Percentiles rank a stretch among this genome's conserved stretches.
These are phyloP conservation scores for Exophiala mesophila DNA, from an alignment of 2,329 filamentous ascomycete species.

Conservation along the genomic window DNA sequence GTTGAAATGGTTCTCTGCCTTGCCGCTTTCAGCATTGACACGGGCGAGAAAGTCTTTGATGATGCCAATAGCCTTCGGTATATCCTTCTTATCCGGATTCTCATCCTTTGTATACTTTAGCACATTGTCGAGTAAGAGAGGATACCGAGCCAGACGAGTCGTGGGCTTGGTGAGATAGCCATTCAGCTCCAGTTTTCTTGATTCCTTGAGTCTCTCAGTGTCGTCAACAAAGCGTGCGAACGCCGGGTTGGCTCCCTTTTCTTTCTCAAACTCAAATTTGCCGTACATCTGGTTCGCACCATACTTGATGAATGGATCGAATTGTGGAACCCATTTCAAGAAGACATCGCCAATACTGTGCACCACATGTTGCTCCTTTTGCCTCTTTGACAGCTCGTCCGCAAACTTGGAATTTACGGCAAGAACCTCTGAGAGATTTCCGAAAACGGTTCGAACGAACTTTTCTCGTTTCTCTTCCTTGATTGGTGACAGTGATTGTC, in stretches of 20 bases:
- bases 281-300: conserved; percentile 93
- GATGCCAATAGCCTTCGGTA: conserved; percentile 79
- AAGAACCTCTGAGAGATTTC: conserved; percentile 92
- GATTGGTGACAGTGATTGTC: conserved; percentile 70
- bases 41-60: conserved; percentile 82
- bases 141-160: conserved; percentile 89
- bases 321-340: conserved; percentile 82
- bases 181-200: conserved; percentile 91
- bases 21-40: conserved; percentile 92
- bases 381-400: conserved; percentile 78
- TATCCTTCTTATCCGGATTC: conserved; percentile 83
- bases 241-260: conserved; percentile 76
- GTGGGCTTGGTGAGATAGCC: conserved; percentile 97
- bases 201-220: conserved; percentile 92
- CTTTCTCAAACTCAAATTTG: conserved; percentile 97
- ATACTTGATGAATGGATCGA: conserved; percentile 94
- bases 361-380: conserved; percentile 87
- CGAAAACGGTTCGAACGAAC: conserved; percentile 91
- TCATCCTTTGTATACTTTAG: conserved; percentile 86
- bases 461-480: conserved; percentile 81
- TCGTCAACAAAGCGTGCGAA: conserved; percentile 94
- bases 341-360: conserved; percentile 91
- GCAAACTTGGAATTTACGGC: conserved; percentile 85
- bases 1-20: conserved; percentile 97
- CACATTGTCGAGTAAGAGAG: conserved; percentile 83